These are phyloP conservation scores for Rhodamnia rubescens DNA, from an alignment of 345 rosid species.

Conservation along the genomic window DNA sequence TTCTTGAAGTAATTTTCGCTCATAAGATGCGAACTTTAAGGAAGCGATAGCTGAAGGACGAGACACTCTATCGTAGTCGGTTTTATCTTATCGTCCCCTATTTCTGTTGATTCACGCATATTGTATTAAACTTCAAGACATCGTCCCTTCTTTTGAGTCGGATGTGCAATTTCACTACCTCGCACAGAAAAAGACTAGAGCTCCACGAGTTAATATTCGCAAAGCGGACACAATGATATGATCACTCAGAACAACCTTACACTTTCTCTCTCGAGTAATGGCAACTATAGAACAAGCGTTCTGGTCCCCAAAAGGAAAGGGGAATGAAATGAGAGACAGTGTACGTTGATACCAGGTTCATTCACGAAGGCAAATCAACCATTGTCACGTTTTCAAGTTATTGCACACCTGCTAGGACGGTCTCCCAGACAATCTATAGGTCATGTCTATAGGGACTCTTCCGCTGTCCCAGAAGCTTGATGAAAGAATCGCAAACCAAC, in stretches of 20 bases:
- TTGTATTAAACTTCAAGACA: not conserved
- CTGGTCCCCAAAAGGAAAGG: not conserved
- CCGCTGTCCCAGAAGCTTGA: not conserved
- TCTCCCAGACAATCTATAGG: not conserved
- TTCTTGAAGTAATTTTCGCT: not conserved
- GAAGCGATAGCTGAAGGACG: not conserved
- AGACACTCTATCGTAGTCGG: not conserved
- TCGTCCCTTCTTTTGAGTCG: not conserved
- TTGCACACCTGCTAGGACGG: not conserved
- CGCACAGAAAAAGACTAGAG: not conserved
- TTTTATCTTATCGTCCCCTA: not conserved
- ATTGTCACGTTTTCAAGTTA: not conserved
- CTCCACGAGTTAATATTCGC: not conserved
- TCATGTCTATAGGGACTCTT: not conserved
- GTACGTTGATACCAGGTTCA: not conserved
- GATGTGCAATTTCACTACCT: not conserved
- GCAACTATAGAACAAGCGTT: not conserved
- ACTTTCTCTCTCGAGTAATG: not conserved
- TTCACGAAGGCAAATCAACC: not conserved
- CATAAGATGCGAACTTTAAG: not conserved
- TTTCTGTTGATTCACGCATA: not conserved
- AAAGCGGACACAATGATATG: not conserved
- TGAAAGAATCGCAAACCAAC: not conserved
- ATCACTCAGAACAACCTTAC: not conserved
- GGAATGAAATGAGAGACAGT: not conserved